Evolutionary conservation across 371 early-diverging fungal genomes (phyloP), one percentile per base, ranked within the genome.

Genomic region (Mortierella polycephala): DNA sequence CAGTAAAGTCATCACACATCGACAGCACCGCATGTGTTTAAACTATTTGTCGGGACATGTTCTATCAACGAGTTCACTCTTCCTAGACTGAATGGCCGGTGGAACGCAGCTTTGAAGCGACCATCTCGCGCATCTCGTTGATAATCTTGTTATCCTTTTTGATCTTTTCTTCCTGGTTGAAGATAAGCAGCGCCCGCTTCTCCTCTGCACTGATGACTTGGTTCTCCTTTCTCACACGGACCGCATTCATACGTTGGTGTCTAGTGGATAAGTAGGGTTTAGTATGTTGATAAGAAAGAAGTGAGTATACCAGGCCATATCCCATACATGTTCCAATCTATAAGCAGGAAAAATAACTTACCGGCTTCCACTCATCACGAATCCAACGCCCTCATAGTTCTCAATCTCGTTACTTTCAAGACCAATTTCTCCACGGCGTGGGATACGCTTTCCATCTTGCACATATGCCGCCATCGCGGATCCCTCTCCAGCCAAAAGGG

Each of bases 361-460:
- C 89, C 98, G 87, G 75, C 91, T 94, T 44, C 98, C 98, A 67
- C 93, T 93, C 98, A 98, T 98, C 16, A 97, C 98, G 82, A 89
- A 98, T 21, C 98, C 98, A 0, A 90, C 92, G n/a, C 81, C 80
- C 81, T 98, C 98, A 81, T 87, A 95, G 14, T 88, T 81, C 64
- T 90, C 88, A 77, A 98, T 98, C 81, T 95, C 86, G 30, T 92
- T 86, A 55, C 93, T 89, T 60, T 90, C 90, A 18, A 97, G 81
- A 50, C 97, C 97, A 81, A 98, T 96, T 85, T 98, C 98, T 87
- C 98, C 98, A 86, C 98, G 93, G 44, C 98, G 93, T 14, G 98
- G 98, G 69, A 98, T 97, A 80, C 98, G 94, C 83, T 97, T 96
- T 45, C 97, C 97, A 47, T 92, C 87, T 70, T 95, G 94, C 10